Evolutionary conservation across 495 filamentous ascomycete genomes (phyloP).

Genomic region (Cercophora samala): DNA sequence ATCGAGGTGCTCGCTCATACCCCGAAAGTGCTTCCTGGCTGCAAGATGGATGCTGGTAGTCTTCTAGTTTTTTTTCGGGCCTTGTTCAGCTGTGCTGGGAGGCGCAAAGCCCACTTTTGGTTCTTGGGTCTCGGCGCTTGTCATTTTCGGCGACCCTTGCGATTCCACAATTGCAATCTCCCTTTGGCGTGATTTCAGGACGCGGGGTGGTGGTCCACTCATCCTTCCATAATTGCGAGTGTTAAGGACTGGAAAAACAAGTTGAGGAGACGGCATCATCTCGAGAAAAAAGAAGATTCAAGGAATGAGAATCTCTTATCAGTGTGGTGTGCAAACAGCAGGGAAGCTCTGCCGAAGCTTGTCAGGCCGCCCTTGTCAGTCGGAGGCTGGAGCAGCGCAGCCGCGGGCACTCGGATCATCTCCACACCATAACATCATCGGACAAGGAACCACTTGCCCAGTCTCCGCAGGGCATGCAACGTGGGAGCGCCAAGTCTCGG

Average conservation of each 20-base stretch:
- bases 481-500: constrained; percentile 31
- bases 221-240: neutral
- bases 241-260: neutral
- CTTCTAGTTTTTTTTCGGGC: neutral
- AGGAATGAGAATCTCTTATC: neutral
- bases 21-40: neutral
- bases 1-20: neutral
- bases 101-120: neutral
- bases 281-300: neutral
- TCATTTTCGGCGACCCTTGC: neutral
- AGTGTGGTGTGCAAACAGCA: neutral
- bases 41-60: neutral
- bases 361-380: constrained; percentile 9
- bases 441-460: constrained; percentile 21
- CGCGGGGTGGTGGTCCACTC: neutral
- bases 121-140: neutral
- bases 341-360: neutral
- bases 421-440: constrained; percentile 34
- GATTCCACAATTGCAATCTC: neutral
- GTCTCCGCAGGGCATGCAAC: constrained; percentile 24
- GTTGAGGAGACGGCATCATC: neutral
- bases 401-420: constrained; percentile 23
- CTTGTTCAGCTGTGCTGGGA: neutral
- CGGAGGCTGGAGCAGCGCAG: neutral
- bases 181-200: neutral